Percentiles rank a stretch among this genome's conserved stretches.
phyloP scores from a whole-genome alignment of 2,329 filamentous ascomycete species.

The Zasmidium angulare region DNA sequence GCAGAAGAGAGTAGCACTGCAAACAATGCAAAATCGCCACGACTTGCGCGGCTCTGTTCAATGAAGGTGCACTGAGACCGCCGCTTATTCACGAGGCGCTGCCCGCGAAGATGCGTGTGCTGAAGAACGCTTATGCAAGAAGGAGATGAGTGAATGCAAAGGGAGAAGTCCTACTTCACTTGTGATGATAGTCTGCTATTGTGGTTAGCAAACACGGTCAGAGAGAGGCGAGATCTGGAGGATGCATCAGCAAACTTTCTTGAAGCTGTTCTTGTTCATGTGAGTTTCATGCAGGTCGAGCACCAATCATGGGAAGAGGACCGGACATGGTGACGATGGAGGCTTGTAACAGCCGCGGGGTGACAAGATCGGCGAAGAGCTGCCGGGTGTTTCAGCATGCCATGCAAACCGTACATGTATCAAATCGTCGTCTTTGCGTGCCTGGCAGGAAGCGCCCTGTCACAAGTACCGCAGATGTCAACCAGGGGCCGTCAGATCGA shows the following conservation, averaged over 20 bases:
- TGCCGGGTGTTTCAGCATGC: constrained; percentile 1
- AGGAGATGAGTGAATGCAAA: neutral
- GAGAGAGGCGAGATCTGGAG: neutral
- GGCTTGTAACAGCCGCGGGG: constrained; percentile 1
- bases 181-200: neutral
- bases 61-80: neutral
- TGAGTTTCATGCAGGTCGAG: neutral
- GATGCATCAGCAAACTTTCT: neutral
- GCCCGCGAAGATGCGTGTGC: neutral
- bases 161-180: neutral
- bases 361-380: neutral
- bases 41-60: neutral
- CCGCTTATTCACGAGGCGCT: neutral
- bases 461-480: neutral
- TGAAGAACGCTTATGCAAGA: neutral
- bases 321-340: constrained; percentile 3
- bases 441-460: neutral
- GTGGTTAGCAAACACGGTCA: neutral
- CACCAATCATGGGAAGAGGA: constrained; percentile 1
- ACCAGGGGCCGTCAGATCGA: neutral
- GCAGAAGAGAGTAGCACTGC: neutral
- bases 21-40: constrained; percentile 1
- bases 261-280: neutral
- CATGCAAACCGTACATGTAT: neutral
- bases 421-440: neutral